These are phyloP conservation scores for Nicotiana tabacum DNA, from an alignment of 257 asterid species.

Conservation along the genomic window DNA sequence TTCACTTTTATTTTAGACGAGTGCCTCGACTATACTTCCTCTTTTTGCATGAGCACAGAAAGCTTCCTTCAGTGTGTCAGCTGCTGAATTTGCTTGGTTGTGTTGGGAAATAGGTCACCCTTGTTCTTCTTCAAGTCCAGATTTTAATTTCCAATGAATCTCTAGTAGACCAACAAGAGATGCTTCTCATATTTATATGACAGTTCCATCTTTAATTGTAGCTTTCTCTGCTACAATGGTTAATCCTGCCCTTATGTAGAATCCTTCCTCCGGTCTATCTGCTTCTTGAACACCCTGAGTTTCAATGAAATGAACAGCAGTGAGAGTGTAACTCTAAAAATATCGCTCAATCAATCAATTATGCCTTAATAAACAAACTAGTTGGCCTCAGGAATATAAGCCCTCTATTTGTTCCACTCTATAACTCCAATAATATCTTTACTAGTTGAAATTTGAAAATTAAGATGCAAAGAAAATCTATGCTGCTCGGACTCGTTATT, in stretches of 20 bases:
- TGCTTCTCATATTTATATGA: slow-evolving; percentile 32
- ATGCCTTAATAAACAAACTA: not conserved
- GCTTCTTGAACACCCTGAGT: slow-evolving; percentile 82
- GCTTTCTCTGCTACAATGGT: slow-evolving; percentile 70
- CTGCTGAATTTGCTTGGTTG: not conserved
- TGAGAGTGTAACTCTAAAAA: not conserved
- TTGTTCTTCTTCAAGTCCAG: not conserved
- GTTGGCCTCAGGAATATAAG: not conserved
- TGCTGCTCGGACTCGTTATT: no score
- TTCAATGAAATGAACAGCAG: not conserved
- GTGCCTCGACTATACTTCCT: not conserved
- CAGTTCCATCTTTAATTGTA: slow-evolving; percentile 63
- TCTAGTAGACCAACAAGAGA: not conserved
- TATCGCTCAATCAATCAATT: not conserved
- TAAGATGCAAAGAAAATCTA: no score
- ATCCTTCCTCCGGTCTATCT: slow-evolving; percentile 68
- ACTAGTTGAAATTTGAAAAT: not conserved
- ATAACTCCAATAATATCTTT: not conserved
- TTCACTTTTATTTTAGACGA: not conserved
- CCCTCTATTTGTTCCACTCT: not conserved
- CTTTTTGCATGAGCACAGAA: not conserved
- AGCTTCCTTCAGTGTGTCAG: not conserved
- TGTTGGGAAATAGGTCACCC: not conserved
- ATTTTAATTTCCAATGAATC: not conserved
- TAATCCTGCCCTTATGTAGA: slow-evolving; percentile 80